These are phyloP conservation scores for Persicaria tinctoria DNA, from an alignment of 148 eudicot genomes.

Conservation along the genomic window DNA sequence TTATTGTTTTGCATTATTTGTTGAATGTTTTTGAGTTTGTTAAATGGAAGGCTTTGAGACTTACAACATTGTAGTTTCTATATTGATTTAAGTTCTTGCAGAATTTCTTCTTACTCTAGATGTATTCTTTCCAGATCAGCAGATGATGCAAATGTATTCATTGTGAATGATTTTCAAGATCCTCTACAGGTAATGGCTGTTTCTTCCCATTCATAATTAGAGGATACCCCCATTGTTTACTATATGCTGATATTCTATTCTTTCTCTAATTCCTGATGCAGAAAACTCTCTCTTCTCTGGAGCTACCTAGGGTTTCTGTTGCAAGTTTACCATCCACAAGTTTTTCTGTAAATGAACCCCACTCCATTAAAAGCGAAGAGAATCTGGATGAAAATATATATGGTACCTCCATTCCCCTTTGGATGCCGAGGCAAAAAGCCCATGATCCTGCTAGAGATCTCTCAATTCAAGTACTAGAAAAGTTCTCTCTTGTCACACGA, in stretches of 20 bases:
- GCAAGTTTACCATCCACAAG: slow-evolving; percentile 20
- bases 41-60: background rate
- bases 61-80: background rate
- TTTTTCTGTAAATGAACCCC: slow-evolving; percentile 2
- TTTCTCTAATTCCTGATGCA: slow-evolving; percentile 24
- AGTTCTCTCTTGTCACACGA: slow-evolving; percentile 92
- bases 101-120: background rate
- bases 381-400: slow-evolving; percentile 2
- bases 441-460: slow-evolving; percentile 84
- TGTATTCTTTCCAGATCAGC: slow-evolving; percentile 52
- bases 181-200: slow-evolving; percentile 62
- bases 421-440: slow-evolving; percentile 53
- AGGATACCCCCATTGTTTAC: background rate
- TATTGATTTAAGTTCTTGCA: background rate
- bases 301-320: slow-evolving; percentile 65
- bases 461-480: slow-evolving; percentile 88
- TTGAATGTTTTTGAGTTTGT: background rate
- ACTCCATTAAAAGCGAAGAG: background rate
- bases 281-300: slow-evolving; percentile 91
- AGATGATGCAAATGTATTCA: slow-evolving; percentile 82
- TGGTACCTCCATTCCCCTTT: slow-evolving; percentile 20
- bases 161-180: slow-evolving; percentile 88
- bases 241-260: background rate
- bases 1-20: background rate
- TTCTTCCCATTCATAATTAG: background rate